These are phyloP conservation scores for Sordaria brevicollis DNA, from an alignment of 495 filamentous ascomycete species.

Conservation along the genomic window DNA sequence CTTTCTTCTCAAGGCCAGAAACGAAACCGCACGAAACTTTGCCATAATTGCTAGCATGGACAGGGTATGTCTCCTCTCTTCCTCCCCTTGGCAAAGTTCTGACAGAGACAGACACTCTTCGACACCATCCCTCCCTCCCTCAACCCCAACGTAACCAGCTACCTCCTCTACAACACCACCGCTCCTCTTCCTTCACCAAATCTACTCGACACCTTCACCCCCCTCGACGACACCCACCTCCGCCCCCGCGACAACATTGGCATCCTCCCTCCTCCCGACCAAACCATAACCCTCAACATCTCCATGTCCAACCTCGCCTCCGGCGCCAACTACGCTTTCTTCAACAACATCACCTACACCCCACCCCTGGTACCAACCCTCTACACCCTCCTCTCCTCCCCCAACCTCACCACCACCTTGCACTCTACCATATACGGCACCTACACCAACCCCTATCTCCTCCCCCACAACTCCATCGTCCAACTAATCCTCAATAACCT, in stretches of 20 bases:
- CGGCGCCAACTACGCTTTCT: slow-evolving; percentile 73
- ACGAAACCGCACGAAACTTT: slow-evolving; percentile 54
- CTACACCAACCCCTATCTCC: slow-evolving; percentile 58
- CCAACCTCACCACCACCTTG: slow-evolving; percentile 28
- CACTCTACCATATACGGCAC: slow-evolving; percentile 62
- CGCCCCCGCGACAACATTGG: slow-evolving; percentile 53
- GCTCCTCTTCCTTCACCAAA: slow-evolving; percentile 48
- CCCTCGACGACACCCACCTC: slow-evolving; percentile 64
- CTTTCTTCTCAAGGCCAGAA: slow-evolving; percentile 56
- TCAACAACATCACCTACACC: slow-evolving; percentile 72
- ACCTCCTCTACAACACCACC: slow-evolving; percentile 60
- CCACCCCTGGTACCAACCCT: slow-evolving; percentile 68
- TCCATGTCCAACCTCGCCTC: slow-evolving; percentile 62
- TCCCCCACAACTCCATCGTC: slow-evolving; percentile 56
- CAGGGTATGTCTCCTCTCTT: slow-evolving; percentile 28
- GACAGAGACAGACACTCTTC: slow-evolving; percentile 48
- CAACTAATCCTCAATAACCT: slow-evolving; percentile 76
- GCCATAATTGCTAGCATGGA: slow-evolving; percentile 56
- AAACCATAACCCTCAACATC: slow-evolving; percentile 51
- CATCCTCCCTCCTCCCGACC: slow-evolving; percentile 47
- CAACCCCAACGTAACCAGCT: slow-evolving; percentile 70
- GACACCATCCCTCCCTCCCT: slow-evolving; percentile 52
- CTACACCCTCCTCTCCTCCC: slow-evolving; percentile 61
- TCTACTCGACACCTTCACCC: slow-evolving; percentile 45
- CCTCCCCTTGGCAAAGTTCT: neutral